Evolutionary conservation across 1,284 basidiomycete species (phyloP).

Genomic region (Ganoderma sp.): DNA sequence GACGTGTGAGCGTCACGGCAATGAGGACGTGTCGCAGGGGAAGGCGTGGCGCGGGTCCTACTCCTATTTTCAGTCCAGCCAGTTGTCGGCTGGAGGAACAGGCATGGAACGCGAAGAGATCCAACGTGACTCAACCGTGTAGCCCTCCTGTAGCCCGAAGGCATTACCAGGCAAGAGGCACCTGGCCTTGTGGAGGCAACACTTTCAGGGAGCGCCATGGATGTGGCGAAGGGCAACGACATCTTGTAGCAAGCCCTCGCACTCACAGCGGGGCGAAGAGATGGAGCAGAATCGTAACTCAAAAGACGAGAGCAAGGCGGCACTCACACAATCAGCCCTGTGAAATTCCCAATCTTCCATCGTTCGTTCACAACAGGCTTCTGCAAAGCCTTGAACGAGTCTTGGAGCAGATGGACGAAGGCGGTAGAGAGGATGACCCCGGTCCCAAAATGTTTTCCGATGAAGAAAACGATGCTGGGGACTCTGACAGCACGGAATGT

Average conservation of each 20-base stretch:
- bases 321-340: constrained; percentile 75
- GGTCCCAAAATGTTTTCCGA: constrained; percentile 83
- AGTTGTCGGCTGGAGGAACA: neutral
- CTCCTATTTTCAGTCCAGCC: too few species aligned
- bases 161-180: neutral
- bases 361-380: constrained; percentile 50
- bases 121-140: too few species aligned
- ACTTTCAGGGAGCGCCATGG: neutral
- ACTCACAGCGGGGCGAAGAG: neutral
- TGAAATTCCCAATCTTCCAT: constrained; percentile 59
- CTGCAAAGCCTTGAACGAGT: constrained; percentile 68
- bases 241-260: neutral
- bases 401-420: constrained; percentile 78
- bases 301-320: neutral
- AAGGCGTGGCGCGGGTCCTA: neutral
- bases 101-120: neutral
- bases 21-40: neutral
- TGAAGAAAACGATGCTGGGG: constrained; percentile 72
- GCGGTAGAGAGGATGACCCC: constrained; percentile 82
- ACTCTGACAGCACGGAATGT: constrained; percentile 58
- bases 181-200: neutral
- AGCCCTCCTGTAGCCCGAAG: too few species aligned
- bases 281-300: too few species aligned
- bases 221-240: neutral
- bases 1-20: neutral